These are phyloP conservation scores for Hypoxylon sp. DNA, from an alignment of 2,329 filamentous ascomycete species.

Conservation along the genomic window DNA sequence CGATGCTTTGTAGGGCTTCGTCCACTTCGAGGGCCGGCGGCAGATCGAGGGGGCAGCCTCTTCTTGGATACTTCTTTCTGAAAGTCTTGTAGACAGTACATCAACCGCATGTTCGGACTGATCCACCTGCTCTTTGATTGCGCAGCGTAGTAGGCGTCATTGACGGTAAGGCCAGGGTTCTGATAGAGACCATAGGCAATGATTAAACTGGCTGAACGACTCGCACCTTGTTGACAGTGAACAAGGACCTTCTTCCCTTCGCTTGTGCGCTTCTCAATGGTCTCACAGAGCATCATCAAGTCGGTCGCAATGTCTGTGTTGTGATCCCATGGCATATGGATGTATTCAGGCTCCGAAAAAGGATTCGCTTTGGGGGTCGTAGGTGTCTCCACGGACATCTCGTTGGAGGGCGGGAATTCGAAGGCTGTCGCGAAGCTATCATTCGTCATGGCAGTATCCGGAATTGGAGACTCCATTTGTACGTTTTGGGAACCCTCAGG, in stretches of 20 bases:
- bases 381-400: slow-evolving; percentile 55
- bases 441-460: slow-evolving; percentile 65
- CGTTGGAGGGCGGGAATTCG: slow-evolving; percentile 60
- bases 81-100: slow-evolving; percentile 89
- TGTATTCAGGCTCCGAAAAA: slow-evolving; percentile 74
- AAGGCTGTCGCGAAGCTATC: slow-evolving; percentile 69
- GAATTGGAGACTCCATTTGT: slow-evolving; percentile 54
- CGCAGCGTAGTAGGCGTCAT: slow-evolving; percentile 83
- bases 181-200: slow-evolving; percentile 86
- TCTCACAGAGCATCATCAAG: slow-evolving; percentile 76
- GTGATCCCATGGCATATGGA: slow-evolving; percentile 88
- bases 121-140: slow-evolving; percentile 88
- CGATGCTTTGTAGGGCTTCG: slow-evolving; percentile 68
- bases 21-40: slow-evolving; percentile 59
- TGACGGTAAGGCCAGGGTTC: slow-evolving; percentile 78
- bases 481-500: slow-evolving; percentile 43
- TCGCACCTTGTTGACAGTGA: slow-evolving; percentile 87
- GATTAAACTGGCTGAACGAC: slow-evolving; percentile 83
- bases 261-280: slow-evolving; percentile 75
- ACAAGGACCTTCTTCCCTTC: slow-evolving; percentile 81
- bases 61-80: slow-evolving; percentile 68
- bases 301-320: slow-evolving; percentile 86
- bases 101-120: slow-evolving; percentile 89
- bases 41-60: slow-evolving; percentile 55
- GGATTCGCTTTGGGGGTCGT: slow-evolving; percentile 65